A percentile compares a stretch with the other conserved stretches of the same genome.
Conservation (phyloP, 2,329 filamentous ascomycete species). For the Aspergillus aculeatus region DNA sequence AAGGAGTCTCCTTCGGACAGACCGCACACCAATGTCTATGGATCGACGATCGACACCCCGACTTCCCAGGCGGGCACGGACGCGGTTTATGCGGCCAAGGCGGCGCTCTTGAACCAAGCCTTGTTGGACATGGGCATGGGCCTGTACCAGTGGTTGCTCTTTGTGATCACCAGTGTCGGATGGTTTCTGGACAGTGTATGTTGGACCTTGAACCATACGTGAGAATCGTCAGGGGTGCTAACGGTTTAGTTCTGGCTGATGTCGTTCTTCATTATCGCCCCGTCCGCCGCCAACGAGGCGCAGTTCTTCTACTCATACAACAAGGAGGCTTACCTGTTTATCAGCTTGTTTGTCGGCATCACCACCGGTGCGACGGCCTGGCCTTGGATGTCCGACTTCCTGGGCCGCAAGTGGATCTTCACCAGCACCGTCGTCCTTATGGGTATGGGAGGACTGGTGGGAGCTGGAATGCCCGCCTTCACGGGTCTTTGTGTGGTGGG, state of each 20-base stretch:
- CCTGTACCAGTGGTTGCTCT: slow-evolving; percentile 22
- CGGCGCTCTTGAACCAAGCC: slow-evolving; percentile 18
- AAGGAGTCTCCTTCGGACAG: not conserved
- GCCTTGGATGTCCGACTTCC: slow-evolving; percentile 21
- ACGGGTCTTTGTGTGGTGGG: slow-evolving; percentile 26
- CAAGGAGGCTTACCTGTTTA: slow-evolving; percentile 16
- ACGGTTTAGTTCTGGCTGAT: slow-evolving; percentile 20
- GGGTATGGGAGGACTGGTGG: slow-evolving; percentile 21
- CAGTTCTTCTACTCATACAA: slow-evolving; percentile 21
- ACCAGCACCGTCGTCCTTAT: slow-evolving; percentile 20
- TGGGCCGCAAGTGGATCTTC: slow-evolving; percentile 22
- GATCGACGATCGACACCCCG: slow-evolving; percentile 1
- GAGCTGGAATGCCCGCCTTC: slow-evolving; percentile 23
- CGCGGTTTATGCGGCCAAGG: slow-evolving; percentile 12
- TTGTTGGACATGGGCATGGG: slow-evolving; percentile 23
- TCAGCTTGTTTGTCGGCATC: slow-evolving; percentile 17
- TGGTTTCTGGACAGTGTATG: slow-evolving; percentile 25
- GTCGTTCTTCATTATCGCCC: slow-evolving; percentile 19
- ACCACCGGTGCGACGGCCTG: slow-evolving; percentile 16
- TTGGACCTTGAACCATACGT: not conserved
- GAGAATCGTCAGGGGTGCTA: not conserved
- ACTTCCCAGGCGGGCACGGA: not conserved
- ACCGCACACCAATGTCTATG: slow-evolving; percentile 4
- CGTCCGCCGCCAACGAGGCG: slow-evolving; percentile 20
- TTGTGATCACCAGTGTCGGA: slow-evolving; percentile 20